These are phyloP conservation scores for Choiromyces venosus DNA, from an alignment of 495 filamentous ascomycete genomes.

Conservation along the genomic window DNA sequence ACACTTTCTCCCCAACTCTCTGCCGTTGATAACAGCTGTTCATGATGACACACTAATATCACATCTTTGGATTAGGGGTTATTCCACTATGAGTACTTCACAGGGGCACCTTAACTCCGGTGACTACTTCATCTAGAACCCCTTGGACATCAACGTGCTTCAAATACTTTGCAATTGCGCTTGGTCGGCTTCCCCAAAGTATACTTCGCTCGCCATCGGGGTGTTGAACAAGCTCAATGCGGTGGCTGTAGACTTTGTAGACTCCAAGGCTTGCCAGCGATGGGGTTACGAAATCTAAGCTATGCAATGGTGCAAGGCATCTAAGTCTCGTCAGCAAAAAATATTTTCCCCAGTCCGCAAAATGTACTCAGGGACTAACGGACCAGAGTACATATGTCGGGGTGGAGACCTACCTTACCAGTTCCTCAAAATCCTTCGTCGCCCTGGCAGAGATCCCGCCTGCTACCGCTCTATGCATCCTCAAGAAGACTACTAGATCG, in stretches of 20 bases:
- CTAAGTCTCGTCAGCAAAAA: slow-evolving; percentile 35
- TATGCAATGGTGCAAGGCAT: slow-evolving; percentile 76
- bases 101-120: slow-evolving; percentile 62
- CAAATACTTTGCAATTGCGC: slow-evolving; percentile 60
- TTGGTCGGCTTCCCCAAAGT: slow-evolving; percentile 82
- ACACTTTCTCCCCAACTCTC: slow-evolving; percentile 13
- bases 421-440: slow-evolving; percentile 65
- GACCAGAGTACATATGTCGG: neutral
- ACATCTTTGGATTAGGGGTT: slow-evolving; percentile 3
- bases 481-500: slow-evolving; percentile 77
- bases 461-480: slow-evolving; percentile 75
- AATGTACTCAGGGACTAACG: slow-evolving; percentile 6
- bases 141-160: slow-evolving; percentile 65
- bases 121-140: slow-evolving; percentile 78
- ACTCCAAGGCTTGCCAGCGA: slow-evolving; percentile 75
- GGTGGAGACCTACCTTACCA: slow-evolving; percentile 53
- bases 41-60: slow-evolving; percentile 4
- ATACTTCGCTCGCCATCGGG: slow-evolving; percentile 76
- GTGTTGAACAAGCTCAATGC: slow-evolving; percentile 58
- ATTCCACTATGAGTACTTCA: slow-evolving; percentile 43
- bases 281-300: slow-evolving; percentile 73
- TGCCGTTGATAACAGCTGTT: slow-evolving; percentile 12
- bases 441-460: slow-evolving; percentile 71
- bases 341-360: neutral
- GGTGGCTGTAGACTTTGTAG: slow-evolving; percentile 84